These are phyloP conservation scores for Mycosarcoma mackinlayi DNA, from an alignment of 1,284 basidiomycete genomes.

Conservation along the genomic window DNA sequence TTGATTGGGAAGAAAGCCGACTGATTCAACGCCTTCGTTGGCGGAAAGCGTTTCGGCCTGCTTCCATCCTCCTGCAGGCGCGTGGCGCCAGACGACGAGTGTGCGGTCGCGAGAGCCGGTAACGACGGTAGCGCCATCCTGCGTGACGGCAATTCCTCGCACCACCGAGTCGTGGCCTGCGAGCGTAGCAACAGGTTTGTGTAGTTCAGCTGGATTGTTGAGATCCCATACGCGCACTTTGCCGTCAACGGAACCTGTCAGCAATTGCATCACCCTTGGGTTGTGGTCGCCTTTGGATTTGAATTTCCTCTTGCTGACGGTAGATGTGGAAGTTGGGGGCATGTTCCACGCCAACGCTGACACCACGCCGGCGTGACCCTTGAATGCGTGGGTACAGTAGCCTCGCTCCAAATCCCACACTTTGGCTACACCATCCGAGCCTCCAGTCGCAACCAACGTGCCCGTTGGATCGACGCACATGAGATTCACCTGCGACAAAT, in stretches of 20 bases:
- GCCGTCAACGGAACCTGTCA: conserved; percentile 80
- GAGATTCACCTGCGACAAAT: conserved; percentile 92
- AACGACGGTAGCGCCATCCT: conserved; percentile 54
- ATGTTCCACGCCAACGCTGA: conserved; percentile 88
- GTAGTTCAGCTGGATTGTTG: conserved; percentile 33
- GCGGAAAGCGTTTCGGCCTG: conserved; percentile 57
- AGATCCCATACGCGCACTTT: conserved; percentile 66
- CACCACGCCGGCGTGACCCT: conserved; percentile 90
- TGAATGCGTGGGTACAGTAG: conserved; percentile 92
- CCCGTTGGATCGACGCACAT: conserved; percentile 82
- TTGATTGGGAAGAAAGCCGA: conserved; percentile 68
- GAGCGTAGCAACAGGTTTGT: conserved; percentile 54
- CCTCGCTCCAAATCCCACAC: conserved; percentile 92
- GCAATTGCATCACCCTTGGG: conserved; percentile 76
- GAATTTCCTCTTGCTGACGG: conserved; percentile 15
- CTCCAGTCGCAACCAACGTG: conserved; percentile 90
- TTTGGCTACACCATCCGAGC: conserved; percentile 94
- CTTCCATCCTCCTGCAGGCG: conserved; percentile 40
- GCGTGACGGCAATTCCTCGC: conserved; percentile 54
- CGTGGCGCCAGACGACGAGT: conserved; percentile 52
- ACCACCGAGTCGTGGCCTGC: conserved; percentile 63
- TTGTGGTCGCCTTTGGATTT: neutral
- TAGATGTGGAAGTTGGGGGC: conserved; percentile 71
- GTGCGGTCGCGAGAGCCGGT: conserved; percentile 60
- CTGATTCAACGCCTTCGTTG: conserved; percentile 61